Evolutionary conservation across 2,329 filamentous ascomycete species (phyloP), one percentile per base, ranked within the genome.

Genomic region (Thelonectria discophora): DNA sequence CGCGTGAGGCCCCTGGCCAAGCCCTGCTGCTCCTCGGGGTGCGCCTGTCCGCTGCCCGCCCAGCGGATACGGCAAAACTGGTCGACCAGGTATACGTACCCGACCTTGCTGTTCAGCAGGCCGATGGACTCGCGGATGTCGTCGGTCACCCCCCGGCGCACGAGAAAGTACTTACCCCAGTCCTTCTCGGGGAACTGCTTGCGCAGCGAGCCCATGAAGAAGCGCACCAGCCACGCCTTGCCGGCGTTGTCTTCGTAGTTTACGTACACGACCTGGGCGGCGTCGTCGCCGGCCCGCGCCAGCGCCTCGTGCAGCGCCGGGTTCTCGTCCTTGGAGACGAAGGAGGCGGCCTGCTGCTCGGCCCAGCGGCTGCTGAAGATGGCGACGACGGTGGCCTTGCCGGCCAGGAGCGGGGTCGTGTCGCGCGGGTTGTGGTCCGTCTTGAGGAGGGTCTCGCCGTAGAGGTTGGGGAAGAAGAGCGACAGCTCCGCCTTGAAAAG

Each of bases 381-480:
- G 74, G 86, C 89, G 24, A 99, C 89, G 64, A 98, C 82, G 9
- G 88, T 90, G 17, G 95, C 84, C 73, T 88, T 91, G 60, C 91
- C 92, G 49, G 83, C 79, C 58, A 98, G 83, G 3, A 90, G 77
- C 0, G 88, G 84, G 8, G 94, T 97, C 2, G 94, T 97, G 78
- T 97, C 87, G 58, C 77, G 80, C 45, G 82, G 75, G 49, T 79
- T 69, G 61, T 75, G 75, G 78, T 80, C 72, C 51, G 79, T 79
- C 68, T 86, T 88, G 56, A 86, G 79, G 30, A 97, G 83, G 2
- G 93, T 97, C 69, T 86, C 82, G 47, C 95, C 95, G 75, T 86
- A 86, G 60, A 99, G 82, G 79, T 99, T 99, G 47, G 95, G 95
- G 80, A 99, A 97, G 82, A 91, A 98, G 65, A 97, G 86, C 5